Evolutionary conservation across 108 stramenopile species (phyloP).

Genomic region (Parmales sp.): DNA sequence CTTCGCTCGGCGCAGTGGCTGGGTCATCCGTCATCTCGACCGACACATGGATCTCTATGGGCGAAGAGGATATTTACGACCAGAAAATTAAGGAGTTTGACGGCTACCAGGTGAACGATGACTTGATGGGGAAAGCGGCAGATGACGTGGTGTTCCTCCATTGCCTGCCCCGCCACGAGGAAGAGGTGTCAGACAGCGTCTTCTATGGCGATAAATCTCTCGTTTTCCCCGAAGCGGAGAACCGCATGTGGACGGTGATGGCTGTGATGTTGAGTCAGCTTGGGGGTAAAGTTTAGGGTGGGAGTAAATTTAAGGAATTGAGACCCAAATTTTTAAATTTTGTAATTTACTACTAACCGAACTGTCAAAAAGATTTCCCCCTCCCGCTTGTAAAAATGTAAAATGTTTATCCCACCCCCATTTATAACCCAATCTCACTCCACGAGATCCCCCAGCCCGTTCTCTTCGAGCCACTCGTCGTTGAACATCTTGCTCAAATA

Average conservation of each 20-base stretch:
- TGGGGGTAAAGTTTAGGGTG: too few relatives aligned
- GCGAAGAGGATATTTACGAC: conserved; percentile 86
- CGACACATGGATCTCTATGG: conserved; percentile 97
- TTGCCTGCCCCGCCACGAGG: conserved; percentile 88
- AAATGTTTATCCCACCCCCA: too few relatives aligned
- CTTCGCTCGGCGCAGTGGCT: too few relatives aligned
- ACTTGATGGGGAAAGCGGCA: conserved; percentile 75
- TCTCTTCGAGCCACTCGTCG: conserved; percentile 17
- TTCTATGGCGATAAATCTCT: conserved; percentile 78
- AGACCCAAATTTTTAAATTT: too few relatives aligned
- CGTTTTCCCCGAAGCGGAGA: conserved; percentile 91
- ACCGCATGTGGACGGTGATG: conserved; percentile 99
- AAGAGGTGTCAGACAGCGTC: conserved; percentile 92
- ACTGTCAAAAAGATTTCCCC: too few relatives aligned
- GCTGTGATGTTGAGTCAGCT: conserved; percentile 90
- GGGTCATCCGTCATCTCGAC: conserved; percentile 85
- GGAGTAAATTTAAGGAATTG: too few relatives aligned
- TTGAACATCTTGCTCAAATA: conserved; percentile 22
- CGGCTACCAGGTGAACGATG: conserved; percentile 81
- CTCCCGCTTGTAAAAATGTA: too few relatives aligned
- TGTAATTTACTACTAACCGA: too few relatives aligned
- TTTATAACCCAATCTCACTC: too few relatives aligned
- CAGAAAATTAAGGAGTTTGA: conserved; percentile 74
- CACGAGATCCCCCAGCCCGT: too few relatives aligned
- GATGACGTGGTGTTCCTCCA: conserved; percentile 84